Evolutionary conservation across 2,329 filamentous ascomycete genomes (phyloP), one percentile per base, ranked within the genome.

Genomic region (Hymenoscyphus occultus): DNA sequence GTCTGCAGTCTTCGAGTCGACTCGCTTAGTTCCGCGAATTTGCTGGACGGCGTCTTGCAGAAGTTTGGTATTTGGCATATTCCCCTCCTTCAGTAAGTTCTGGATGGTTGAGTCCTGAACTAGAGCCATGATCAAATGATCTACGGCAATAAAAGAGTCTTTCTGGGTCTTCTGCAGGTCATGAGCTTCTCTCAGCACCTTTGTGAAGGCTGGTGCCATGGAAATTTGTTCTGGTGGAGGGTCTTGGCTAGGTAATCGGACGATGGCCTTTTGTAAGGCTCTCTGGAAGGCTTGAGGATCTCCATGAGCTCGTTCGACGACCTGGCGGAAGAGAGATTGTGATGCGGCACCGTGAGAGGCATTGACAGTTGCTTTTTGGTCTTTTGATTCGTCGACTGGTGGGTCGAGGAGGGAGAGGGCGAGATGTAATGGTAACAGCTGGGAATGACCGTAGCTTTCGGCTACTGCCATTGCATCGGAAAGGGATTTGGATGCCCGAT

Each of bases 151-250:
- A 78, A 88, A 99, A 70, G 88, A 92, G 77, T 99, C 95, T 74
- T 97, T 98, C 74, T 99, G 95, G n/a, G 93, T 93, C 80, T 96
- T 97, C 73, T 96, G 94, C 63, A 99, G 79, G 39, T 98, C 93
- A 77, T 91, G 88, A 1, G 95, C 93, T 71, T 91, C 87, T 71
- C 93, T 86, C 61, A 99, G 83, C 64, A 97, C 85, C 71, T 90
- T 91, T 68, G 89, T 87, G 78, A 98, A 93, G 9, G 87, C 83
- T 0, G 93, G 92, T 12, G 93, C 89, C 73, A 96, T 87, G 63
- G 91, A 88, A 64, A 96, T 89, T 71, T 90, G 87, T 76, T 98
- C 94, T 67, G 95, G 95, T 13, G 95, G 93, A 14, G 95, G 95
- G 72, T 97, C 92, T 80, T 99, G 95, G 75, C 91, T 96, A 3